phyloP scores from a whole-genome alignment of 371 early-diverging fungal genomes.

The Rhizopus delemar region DNA sequence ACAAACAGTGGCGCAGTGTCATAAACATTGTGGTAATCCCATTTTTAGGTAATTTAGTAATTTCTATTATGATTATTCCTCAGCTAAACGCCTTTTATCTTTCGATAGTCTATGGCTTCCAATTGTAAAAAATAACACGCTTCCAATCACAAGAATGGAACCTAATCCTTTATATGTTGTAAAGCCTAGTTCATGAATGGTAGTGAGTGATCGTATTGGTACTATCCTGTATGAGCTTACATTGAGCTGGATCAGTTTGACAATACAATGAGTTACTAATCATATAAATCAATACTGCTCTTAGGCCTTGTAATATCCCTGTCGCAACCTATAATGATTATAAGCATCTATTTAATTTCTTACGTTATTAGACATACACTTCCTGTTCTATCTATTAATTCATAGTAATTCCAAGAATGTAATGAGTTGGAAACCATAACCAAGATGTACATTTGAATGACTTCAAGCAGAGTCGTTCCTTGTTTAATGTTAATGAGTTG shows the following conservation, averaged over 20 bases:
- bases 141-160: conserved; percentile 46
- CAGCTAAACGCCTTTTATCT: not conserved
- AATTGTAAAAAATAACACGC: conserved; percentile 48
- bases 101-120: conserved; percentile 14
- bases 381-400: conserved; percentile 53
- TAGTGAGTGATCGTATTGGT: too few species aligned
- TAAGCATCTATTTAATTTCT: conserved; percentile 12
- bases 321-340: conserved; percentile 49
- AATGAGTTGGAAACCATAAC: conserved; percentile 36
- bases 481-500: conserved; percentile 37
- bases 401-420: conserved; percentile 58
- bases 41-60: too few species aligned
- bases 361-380: conserved; percentile 42
- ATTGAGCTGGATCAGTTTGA: conserved; percentile 61
- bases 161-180: conserved; percentile 46
- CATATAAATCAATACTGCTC: conserved; percentile 70
- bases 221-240: conserved; percentile 28
- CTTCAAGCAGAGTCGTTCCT: conserved; percentile 10
- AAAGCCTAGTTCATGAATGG: conserved; percentile 19
- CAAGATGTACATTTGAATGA: conserved; percentile 34
- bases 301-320: conserved; percentile 65
- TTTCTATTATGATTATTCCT: too few species aligned
- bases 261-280: conserved; percentile 69
- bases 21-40: too few species aligned
- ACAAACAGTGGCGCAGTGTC: too few species aligned